These are phyloP conservation scores for Ophiostoma pallidulum DNA, from an alignment of 2,329 filamentous ascomycete genomes.

Conservation along the genomic window DNA sequence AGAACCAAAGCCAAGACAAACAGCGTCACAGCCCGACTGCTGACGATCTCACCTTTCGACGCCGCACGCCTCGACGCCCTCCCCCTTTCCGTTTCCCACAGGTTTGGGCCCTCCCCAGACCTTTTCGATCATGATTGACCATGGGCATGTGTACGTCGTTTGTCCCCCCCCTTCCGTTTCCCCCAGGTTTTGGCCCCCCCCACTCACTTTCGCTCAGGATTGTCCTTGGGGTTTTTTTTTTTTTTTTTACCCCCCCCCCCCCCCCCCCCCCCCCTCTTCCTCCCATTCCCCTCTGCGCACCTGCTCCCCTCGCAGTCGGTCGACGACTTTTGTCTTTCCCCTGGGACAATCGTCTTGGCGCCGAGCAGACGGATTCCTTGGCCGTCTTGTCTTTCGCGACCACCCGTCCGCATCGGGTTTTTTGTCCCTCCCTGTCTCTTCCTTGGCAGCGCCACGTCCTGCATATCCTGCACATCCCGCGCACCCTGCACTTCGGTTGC, in stretches of 20 bases:
- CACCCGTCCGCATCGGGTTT: background rate
- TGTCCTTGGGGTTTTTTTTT: background rate
- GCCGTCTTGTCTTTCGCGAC: slow-evolving; percentile 10
- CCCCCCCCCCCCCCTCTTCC: too few relatives aligned
- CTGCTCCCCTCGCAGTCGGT: too few relatives aligned
- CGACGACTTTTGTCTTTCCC: slow-evolving; percentile 2
- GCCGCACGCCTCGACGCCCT: background rate
- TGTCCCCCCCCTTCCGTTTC: background rate
- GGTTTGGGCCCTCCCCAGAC: slow-evolving; percentile 15
- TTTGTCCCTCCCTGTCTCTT: background rate
- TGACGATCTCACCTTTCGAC: slow-evolving; percentile 9
- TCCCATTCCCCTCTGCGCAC: too few relatives aligned
- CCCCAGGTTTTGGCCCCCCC: background rate
- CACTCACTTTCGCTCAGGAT: background rate
- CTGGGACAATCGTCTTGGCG: slow-evolving; percentile 9
- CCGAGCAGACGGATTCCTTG: slow-evolving; percentile 9
- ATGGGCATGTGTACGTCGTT: slow-evolving; percentile 18
- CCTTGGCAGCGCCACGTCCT: background rate
- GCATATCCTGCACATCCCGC: too few relatives aligned
- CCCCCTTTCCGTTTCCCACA: slow-evolving; percentile 2
- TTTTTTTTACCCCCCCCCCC: too few relatives aligned
- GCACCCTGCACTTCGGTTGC: too few relatives aligned
- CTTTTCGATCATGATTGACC: slow-evolving; percentile 17
- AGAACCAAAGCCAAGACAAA: too few relatives aligned
- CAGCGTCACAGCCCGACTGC: slow-evolving; percentile 8